Evolutionary conservation across 2,329 filamentous ascomycete genomes (phyloP).

Genomic region (Claviceps pusilla): DNA sequence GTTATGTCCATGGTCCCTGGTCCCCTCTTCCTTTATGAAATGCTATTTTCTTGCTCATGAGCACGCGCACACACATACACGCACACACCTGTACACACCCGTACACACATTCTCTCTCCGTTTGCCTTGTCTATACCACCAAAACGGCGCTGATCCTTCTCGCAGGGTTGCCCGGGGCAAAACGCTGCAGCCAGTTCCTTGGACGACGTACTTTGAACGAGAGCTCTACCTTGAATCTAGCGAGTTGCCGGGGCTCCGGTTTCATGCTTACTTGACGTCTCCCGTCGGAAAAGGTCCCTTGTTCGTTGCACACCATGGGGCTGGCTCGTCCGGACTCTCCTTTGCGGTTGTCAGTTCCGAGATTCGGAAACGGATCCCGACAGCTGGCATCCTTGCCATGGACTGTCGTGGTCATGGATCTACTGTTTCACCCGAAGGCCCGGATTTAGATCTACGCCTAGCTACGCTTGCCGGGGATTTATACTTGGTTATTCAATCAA

Average conservation of each 20-base stretch:
- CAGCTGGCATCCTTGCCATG: conserved; percentile 67
- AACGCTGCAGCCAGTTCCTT: conserved; percentile 53
- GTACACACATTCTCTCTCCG: too few relatives aligned
- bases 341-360: conserved; percentile 72
- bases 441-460: conserved; percentile 51
- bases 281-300: conserved; percentile 62
- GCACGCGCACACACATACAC: neutral
- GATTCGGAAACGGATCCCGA: conserved; percentile 60
- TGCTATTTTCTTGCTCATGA: too few relatives aligned
- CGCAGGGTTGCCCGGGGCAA: conserved; percentile 34
- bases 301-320: conserved; percentile 89
- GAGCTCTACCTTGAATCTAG: conserved; percentile 58
- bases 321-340: conserved; percentile 80
- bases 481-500: conserved; percentile 50
- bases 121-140: neutral
- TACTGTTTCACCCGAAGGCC: conserved; percentile 34
- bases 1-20: neutral
- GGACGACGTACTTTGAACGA: conserved; percentile 83
- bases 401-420: conserved; percentile 81
- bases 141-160: conserved; percentile 6
- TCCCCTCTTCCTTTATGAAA: too few relatives aligned
- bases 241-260: conserved; percentile 35
- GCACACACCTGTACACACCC: neutral
- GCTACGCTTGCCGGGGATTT: conserved; percentile 61
- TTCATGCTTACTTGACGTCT: conserved; percentile 80